Conservation (phyloP, 2,329 filamentous ascomycete species). For the Triangularia setosa region DNA sequence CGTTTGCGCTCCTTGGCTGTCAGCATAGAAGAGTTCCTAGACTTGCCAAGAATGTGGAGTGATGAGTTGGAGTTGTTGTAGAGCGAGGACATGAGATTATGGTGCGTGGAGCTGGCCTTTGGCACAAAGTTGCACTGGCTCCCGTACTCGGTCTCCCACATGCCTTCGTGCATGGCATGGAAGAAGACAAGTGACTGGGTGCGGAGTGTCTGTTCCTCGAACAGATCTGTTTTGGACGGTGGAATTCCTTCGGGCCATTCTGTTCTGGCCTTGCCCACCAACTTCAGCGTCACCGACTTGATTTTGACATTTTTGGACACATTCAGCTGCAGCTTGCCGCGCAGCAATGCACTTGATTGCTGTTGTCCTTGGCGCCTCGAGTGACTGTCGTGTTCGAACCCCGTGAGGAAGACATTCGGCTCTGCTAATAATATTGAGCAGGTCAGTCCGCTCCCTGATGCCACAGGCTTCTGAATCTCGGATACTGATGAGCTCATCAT, state of each 20-base stretch:
- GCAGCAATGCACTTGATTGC: slow-evolving; percentile 71
- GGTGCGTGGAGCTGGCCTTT: slow-evolving; percentile 34
- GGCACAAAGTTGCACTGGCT: slow-evolving; percentile 57
- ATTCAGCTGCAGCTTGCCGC: slow-evolving; percentile 76
- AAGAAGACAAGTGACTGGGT: slow-evolving; percentile 91
- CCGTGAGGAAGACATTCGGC: slow-evolving; percentile 74
- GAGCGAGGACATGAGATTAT: slow-evolving; percentile 30
- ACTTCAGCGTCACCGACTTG: slow-evolving; percentile 82
- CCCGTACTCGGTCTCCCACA: slow-evolving; percentile 58
- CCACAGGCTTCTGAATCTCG: slow-evolving; percentile 68
- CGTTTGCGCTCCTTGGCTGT: slow-evolving; percentile 56
- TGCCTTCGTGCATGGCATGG: slow-evolving; percentile 63
- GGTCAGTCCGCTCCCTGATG: slow-evolving; percentile 69
- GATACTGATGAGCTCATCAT: slow-evolving; percentile 49
- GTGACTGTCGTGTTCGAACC: slow-evolving; percentile 69
- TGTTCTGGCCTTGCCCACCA: slow-evolving; percentile 79
- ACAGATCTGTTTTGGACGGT: slow-evolving; percentile 76
- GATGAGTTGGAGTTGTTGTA: slow-evolving; percentile 33
- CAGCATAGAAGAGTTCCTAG: slow-evolving; percentile 31
- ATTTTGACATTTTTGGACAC: slow-evolving; percentile 89
- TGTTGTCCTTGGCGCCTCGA: slow-evolving; percentile 47
- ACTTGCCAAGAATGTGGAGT: slow-evolving; percentile 30
- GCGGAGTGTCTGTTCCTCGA: slow-evolving; percentile 79
- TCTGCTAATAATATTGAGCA: slow-evolving; percentile 74
- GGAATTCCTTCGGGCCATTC: slow-evolving; percentile 98